Conservation (phyloP, 2,329 filamentous ascomycete species). For the Cercospora sp. region DNA sequence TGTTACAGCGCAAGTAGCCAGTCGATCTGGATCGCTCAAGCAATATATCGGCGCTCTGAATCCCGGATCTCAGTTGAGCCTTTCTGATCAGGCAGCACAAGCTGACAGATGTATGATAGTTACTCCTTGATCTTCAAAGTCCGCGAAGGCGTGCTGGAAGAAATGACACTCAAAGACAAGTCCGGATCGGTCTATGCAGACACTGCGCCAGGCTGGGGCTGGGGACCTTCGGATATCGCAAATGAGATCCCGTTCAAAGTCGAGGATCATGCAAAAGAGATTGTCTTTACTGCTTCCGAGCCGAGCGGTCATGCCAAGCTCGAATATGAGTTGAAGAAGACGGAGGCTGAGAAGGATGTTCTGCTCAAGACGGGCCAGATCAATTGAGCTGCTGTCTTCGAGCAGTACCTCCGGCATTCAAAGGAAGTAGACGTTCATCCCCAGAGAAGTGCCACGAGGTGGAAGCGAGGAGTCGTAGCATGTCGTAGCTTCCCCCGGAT, state of each 20-base stretch:
- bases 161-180: slow-evolving; percentile 6
- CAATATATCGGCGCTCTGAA: neutral
- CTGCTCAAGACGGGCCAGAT: neutral
- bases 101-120: neutral
- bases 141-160: neutral
- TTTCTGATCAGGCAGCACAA: neutral
- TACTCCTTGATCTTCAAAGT: slow-evolving; percentile 2
- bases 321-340: slow-evolving; percentile 4
- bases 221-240: neutral
- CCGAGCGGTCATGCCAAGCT: neutral
- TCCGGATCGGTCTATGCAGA: slow-evolving; percentile 1
- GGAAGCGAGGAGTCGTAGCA: neutral
- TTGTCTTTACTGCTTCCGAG: slow-evolving; percentile 7
- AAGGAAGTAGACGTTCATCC: neutral
- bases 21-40: neutral
- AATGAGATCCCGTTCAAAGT: slow-evolving; percentile 4
- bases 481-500: neutral
- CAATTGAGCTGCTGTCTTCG: neutral
- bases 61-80: neutral
- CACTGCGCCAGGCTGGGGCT: slow-evolving; percentile 6
- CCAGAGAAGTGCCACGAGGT: neutral
- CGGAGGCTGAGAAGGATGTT: neutral
- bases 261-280: neutral
- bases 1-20: neutral
- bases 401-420: neutral